Base-by-base conservation (phyloP, 768 basidiomycete genomes). In the Agaricus subrufescens region DNA sequence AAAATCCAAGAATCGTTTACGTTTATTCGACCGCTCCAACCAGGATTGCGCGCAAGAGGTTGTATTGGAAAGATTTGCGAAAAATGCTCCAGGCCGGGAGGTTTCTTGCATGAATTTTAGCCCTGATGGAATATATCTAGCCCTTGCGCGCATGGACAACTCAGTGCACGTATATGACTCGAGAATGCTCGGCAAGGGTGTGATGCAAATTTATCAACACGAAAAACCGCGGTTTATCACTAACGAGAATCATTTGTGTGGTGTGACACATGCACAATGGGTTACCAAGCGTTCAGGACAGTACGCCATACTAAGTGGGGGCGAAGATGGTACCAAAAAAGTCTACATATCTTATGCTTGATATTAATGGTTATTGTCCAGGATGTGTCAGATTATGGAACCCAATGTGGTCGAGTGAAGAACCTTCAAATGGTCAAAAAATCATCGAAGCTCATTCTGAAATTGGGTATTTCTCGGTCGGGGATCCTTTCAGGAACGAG, bases 331-430 rank as follows among this genome's bases (percentile, higher is more conserved):
- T 56, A 25, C 26, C 48, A 15, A 42, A 14, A 9, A 43, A 46
- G 30, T 52, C 38, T 42, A 43, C 55, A 27, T 11, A n/a, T 15
- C 46, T 45, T 23, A 47, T 66, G 37, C 59, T 29, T 27, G 14
- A 15, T 43, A 27, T 34, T 34, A 34, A 19, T 29, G 42, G 44
- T 57, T 43, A 44, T 42, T 62, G 11, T 34, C 34, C 11, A 88
- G 87, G 87, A n/a, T 86, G 85, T 62, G 77, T 90, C 9, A 75
- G 86, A 27, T 60, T 87, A 37, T 90, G 87, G 87, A 79, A 88
- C 62, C 77, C 83, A 5, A 67, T 71, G 26, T 63, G 69, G n/a
- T 72, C 80, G 1, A 61, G 60, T 1, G 63, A 67, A 6, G 68
- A 74, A 50, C 62, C 67, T 2, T 55, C 60, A 3, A 82, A 84